phyloP scores from a whole-genome alignment of 768 basidiomycete species.

The Lepiota subincarnata region DNA sequence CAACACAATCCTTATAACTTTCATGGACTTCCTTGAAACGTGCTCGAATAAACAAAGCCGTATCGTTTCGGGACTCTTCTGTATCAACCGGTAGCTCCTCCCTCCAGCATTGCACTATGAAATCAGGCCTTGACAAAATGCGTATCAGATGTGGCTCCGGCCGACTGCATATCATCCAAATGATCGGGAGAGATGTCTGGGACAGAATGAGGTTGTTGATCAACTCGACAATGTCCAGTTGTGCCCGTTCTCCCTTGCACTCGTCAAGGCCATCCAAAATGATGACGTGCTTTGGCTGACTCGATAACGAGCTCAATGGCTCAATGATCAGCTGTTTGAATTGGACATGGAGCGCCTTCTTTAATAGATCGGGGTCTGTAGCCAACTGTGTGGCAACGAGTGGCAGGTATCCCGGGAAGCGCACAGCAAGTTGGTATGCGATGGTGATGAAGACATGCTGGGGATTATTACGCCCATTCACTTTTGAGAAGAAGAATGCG shows the following conservation, averaged over 20 bases:
- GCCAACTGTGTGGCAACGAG: constrained; percentile 1
- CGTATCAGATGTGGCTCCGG: constrained; percentile 9
- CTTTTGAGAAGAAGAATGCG: constrained; percentile 4
- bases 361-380: background rate
- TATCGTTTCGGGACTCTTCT: background rate
- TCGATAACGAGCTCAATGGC: background rate
- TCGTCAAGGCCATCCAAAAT: constrained; percentile 13
- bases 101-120: background rate
- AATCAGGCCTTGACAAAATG: background rate
- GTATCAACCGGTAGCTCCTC: background rate
- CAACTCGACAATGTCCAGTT: constrained; percentile 6
- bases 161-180: constrained; percentile 12
- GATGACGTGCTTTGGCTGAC: background rate
- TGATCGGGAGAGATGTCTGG: background rate
- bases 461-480: background rate
- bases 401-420: background rate
- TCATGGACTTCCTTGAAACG: background rate
- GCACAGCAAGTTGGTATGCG: background rate
- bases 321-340: background rate
- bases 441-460: background rate
- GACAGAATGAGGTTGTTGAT: background rate
- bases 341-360: background rate
- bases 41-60: background rate
- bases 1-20: background rate
- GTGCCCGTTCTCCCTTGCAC: constrained; percentile 6